A percentile compares a stretch with the other conserved stretches of the same genome.
Evolutionary conservation across 2,329 filamentous ascomycete species (phyloP).

Genomic region (Exophiala viscosa): DNA sequence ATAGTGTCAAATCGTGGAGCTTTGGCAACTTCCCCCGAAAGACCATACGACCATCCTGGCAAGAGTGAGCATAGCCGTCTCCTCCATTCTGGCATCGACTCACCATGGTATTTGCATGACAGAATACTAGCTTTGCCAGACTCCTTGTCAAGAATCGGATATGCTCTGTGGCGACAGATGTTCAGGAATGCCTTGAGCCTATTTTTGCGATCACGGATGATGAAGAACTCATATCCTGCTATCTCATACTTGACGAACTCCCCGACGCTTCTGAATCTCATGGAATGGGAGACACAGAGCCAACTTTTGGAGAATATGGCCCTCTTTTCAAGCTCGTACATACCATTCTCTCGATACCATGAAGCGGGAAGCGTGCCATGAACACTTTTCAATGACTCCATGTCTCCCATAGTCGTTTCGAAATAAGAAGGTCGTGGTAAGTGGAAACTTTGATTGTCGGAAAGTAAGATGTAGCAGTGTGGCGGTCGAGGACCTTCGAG

Average conservation of each 20-base stretch:
- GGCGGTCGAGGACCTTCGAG: no score
- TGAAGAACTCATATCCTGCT: conserved; percentile 54
- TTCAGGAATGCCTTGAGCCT: conserved; percentile 61
- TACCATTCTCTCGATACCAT: conserved; percentile 48
- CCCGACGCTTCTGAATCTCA: conserved; percentile 49
- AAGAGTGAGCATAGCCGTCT: not conserved
- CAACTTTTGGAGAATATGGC: conserved; percentile 52
- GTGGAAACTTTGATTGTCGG: no score
- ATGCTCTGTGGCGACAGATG: conserved; percentile 60
- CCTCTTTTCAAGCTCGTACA: conserved; percentile 50
- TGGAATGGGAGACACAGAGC: conserved; percentile 39
- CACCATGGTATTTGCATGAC: conserved; percentile 59
- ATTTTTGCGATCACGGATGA: conserved; percentile 49
- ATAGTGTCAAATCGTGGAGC: conserved; percentile 58
- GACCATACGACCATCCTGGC: conserved; percentile 55
- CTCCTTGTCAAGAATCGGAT: conserved; percentile 43
- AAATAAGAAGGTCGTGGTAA: no score
- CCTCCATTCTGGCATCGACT: not conserved
- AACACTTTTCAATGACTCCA: no score
- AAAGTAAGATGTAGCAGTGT: no score
- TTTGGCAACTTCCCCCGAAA: conserved; percentile 56
- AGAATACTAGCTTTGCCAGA: conserved; percentile 40
- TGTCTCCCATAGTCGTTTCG: no score
- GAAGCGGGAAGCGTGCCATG: conserved; percentile 52
- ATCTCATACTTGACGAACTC: conserved; percentile 30